A percentile compares a stretch with the other conserved stretches of the same genome.
Evolutionary conservation across 2,329 filamentous ascomycete species (phyloP).

Genomic region (Fonsecaea pedrosoi): DNA sequence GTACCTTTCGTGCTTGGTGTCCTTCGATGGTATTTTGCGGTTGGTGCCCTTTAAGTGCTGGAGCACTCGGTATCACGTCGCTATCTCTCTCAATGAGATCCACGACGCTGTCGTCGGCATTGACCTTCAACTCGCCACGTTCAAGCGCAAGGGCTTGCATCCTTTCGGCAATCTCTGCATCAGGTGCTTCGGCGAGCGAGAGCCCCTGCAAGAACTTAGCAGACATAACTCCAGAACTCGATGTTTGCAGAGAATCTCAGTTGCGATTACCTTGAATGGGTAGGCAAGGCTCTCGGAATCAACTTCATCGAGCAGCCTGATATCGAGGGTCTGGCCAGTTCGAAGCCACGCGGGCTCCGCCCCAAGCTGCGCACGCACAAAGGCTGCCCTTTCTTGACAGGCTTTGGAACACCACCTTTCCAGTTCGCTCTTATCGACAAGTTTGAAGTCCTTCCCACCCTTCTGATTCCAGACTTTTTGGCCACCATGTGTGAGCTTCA

Average conservation of each 20-base stretch:
- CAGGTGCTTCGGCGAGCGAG: conserved; percentile 30
- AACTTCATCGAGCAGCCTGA: conserved; percentile 72
- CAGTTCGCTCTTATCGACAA: conserved; percentile 73
- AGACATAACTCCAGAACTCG: background rate
- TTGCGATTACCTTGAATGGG: conserved; percentile 28
- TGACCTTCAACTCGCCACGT: conserved; percentile 46
- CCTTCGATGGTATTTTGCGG: conserved; percentile 29
- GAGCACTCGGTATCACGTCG: conserved; percentile 23
- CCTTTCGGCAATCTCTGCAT: conserved; percentile 44
- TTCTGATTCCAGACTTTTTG: conserved; percentile 57
- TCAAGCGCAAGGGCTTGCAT: conserved; percentile 61
- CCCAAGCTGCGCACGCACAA: conserved; percentile 85
- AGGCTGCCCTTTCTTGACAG: conserved; percentile 81
- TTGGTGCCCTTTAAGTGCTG: conserved; percentile 22
- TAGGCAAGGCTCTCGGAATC: conserved; percentile 23
- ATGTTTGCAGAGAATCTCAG: background rate
- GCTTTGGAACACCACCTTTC: conserved; percentile 86
- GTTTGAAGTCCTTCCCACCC: conserved; percentile 64
- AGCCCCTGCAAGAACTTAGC: conserved; percentile 25
- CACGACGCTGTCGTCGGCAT: conserved; percentile 16
- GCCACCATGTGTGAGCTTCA: conserved; percentile 63
- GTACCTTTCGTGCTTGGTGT: conserved; percentile 32
- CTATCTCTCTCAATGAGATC: conserved; percentile 25
- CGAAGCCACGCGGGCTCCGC: conserved; percentile 87
- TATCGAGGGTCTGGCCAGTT: conserved; percentile 62